Conservation (phyloP, 1,284 basidiomycete species). For the Xanthoconium separans region DNA sequence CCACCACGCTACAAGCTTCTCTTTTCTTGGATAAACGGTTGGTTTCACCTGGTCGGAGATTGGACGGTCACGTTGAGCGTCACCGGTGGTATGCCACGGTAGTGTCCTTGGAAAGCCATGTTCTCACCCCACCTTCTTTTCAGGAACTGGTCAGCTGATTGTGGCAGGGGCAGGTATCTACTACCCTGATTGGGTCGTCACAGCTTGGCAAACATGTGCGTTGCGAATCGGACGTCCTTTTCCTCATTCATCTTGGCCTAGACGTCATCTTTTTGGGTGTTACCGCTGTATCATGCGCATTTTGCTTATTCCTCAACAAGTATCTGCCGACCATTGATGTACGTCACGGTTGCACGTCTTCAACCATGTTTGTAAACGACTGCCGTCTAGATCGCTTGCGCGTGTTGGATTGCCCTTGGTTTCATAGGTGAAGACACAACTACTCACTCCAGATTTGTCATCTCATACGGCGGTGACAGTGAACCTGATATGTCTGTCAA, state of each 20-base stretch:
- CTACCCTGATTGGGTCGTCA: conserved; percentile 47
- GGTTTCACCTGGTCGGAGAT: conserved; percentile 55
- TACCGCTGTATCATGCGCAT: conserved; percentile 39
- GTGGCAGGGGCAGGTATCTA: conserved; percentile 52
- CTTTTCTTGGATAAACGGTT: conserved; percentile 56
- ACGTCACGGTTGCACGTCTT: conserved; percentile 8
- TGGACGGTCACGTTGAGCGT: conserved; percentile 56
- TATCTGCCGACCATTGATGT: conserved; percentile 51
- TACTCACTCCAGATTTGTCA: background rate
- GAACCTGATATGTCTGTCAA: conserved; percentile 47
- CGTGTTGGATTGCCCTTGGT: conserved; percentile 53
- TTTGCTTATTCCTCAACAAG: conserved; percentile 50
- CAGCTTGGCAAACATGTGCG: conserved; percentile 53
- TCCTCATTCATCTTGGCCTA: conserved; percentile 18
- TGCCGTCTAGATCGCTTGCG: conserved; percentile 43
- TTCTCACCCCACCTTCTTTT: conserved; percentile 12
- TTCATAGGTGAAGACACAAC: conserved; percentile 39
- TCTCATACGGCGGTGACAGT: conserved; percentile 32
- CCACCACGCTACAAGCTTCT: conserved; percentile 42
- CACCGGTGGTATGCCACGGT: conserved; percentile 42
- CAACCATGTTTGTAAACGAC: background rate
- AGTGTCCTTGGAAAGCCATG: background rate
- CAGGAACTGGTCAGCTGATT: conserved; percentile 50
- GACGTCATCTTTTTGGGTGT: conserved; percentile 54
- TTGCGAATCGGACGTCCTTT: background rate